Base-by-base conservation (phyloP, 495 filamentous ascomycete species). In the Podospora pseudopauciseta region DNA sequence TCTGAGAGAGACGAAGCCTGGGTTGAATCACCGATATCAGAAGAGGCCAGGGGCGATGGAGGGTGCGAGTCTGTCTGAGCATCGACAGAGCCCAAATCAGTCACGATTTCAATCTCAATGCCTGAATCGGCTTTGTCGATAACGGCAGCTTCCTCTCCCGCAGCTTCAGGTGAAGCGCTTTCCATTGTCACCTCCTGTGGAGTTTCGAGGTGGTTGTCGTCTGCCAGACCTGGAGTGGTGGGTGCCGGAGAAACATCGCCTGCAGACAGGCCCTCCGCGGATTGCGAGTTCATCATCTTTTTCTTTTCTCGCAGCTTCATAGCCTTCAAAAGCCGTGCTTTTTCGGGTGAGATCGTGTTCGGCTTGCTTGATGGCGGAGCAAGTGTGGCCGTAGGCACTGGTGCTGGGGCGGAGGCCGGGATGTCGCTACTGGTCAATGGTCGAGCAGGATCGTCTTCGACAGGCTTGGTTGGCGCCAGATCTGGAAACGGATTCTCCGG, bases 281-380 rank as follows among this genome's bases (percentile, higher is more conserved):
- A 63, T 39, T 72, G 74, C 54, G 65, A 62, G 63, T 63, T 71
- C 73, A 77, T 85, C 83, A 88, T 82, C 71, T 91, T 88, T 73
- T 90, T 92, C 78, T 92, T 93, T 74, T 86, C 80, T 54, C 95
- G 85, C 58, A 97, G 80, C 71, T 98, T 90, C 76, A 97, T 83
- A 5, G 95, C 94, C 81, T 94, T 97, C 92, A 96, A 91, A 67
- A 99, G 81, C 69, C 93, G 86, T 71, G 91, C 87, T 76, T 97
- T 97, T 75, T 98, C 95, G 0, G 92, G 91, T 0, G 92, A 94
- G 74, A 96, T 88, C 18, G 86, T 84, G 32, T 85, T 84, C 15
- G 87, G 85, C 68, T 84, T 87, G 57, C 70, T 71, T 9, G 78
- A 64, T 1, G 72, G 70, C 32, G 77, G 71, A 23, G 76, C 73